Conservation (phyloP, 2,329 filamentous ascomycete species). For the Chaetomium sp. region DNA sequence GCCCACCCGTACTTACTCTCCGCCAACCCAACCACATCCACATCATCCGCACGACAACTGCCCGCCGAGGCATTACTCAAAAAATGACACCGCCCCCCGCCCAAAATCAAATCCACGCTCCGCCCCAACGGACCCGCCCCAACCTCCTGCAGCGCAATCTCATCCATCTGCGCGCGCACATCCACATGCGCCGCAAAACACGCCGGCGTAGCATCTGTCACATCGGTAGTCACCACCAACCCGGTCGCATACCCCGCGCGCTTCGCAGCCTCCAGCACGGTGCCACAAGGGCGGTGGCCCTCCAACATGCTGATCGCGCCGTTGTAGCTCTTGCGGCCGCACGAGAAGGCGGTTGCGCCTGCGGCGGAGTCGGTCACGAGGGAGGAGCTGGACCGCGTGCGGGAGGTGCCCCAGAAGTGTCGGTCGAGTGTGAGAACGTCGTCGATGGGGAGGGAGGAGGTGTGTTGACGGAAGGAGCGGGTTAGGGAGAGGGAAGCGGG, state of each 20-base stretch:
- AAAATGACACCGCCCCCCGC: constrained; percentile 90
- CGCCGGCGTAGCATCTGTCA: constrained; percentile 93
- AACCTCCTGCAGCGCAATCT: constrained; percentile 87
- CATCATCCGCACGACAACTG: constrained; percentile 74
- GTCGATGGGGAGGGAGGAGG: constrained; percentile 63
- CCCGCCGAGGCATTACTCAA: constrained; percentile 71
- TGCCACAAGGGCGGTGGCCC: constrained; percentile 80
- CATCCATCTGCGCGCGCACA: constrained; percentile 72
- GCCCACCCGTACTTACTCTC: constrained; percentile 70
- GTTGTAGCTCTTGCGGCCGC: constrained; percentile 91
- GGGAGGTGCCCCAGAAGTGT: constrained; percentile 83
- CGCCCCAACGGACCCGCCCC: constrained; percentile 81
- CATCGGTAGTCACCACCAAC: constrained; percentile 86
- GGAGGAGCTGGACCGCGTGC: constrained; percentile 76
- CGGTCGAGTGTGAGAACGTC: constrained; percentile 76
- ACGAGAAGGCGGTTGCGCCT: constrained; percentile 95
- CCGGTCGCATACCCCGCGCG: constrained; percentile 87
- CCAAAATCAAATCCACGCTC: constrained; percentile 85
- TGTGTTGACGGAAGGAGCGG: constrained; percentile 75
- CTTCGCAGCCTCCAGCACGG: constrained; percentile 88
- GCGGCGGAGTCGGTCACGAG: constrained; percentile 93
- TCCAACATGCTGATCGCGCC: constrained; percentile 88
- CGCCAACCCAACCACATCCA: constrained; percentile 69
- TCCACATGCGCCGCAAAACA: constrained; percentile 90
- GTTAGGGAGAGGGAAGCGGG: constrained; percentile 85